Evolutionary conservation across 192 early-diverging fungal species (phyloP).

Genomic region (Chytriomyces sp.): DNA sequence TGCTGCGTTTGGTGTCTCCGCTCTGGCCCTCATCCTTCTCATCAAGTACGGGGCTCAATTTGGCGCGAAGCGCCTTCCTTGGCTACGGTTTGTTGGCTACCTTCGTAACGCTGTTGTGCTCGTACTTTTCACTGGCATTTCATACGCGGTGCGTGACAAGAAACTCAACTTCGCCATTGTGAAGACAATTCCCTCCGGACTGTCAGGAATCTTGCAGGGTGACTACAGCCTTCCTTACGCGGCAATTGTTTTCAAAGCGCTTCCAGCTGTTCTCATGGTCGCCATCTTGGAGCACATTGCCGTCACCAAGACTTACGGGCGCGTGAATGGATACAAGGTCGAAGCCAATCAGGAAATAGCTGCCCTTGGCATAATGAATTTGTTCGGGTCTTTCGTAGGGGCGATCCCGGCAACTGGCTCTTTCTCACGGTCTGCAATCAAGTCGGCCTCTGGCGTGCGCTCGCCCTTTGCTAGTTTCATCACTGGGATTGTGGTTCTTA

Average conservation of each 20-base stretch:
- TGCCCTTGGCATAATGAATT: constrained; percentile 86
- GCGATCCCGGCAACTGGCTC: constrained; percentile 90
- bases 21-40: constrained; percentile 47
- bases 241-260: constrained; percentile 22
- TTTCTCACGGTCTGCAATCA: constrained; percentile 92
- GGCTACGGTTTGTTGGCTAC: constrained; percentile 68
- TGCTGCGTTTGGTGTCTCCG: constrained; percentile 56
- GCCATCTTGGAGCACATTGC: constrained; percentile 89
- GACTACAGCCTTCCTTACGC: constrained; percentile 52
- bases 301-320: constrained; percentile 84
- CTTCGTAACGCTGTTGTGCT: constrained; percentile 77
- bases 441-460: constrained; percentile 82
- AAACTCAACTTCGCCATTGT: constrained; percentile 59
- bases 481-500: constrained; percentile 76
- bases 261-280: constrained; percentile 72
- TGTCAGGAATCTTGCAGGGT: constrained; percentile 42
- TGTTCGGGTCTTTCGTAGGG: constrained; percentile 83
- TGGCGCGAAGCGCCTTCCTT: constrained; percentile 12
- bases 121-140: constrained; percentile 72
- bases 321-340: constrained; percentile 80
- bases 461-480: constrained; percentile 79
- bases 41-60: constrained; percentile 29
- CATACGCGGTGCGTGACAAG: constrained; percentile 53
- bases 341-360: constrained; percentile 88
- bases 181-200: constrained; percentile 72